phyloP scores from a whole-genome alignment of 129 eudicot species.

The Flaveria brownii region DNA sequence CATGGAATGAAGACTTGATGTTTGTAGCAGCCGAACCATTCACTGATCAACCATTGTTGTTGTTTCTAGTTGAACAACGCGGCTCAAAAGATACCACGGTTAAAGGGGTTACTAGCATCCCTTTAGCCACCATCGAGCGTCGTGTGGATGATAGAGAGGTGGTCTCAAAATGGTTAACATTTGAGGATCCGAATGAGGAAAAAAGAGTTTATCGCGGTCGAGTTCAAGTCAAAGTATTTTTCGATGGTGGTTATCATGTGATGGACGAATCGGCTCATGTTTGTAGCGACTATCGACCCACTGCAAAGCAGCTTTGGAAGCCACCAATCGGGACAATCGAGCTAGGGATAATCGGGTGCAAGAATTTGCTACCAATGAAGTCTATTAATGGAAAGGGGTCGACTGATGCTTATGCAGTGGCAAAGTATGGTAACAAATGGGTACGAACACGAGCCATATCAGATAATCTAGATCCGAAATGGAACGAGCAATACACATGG shows the following conservation, averaged over 20 bases:
- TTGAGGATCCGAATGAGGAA: conserved; percentile 71
- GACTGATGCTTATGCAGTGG: conserved; percentile 83
- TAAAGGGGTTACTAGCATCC: conserved; percentile 56
- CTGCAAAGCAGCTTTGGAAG: conserved; percentile 96
- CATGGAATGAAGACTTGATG: conserved; percentile 86
- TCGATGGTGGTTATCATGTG: conserved; percentile 97
- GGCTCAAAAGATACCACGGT: conserved; percentile 51
- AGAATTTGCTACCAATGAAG: conserved; percentile 74
- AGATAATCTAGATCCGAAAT: conserved; percentile 70
- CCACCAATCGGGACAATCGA: conserved; percentile 76
- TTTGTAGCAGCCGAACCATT: conserved; percentile 96
- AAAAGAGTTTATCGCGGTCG: conserved; percentile 67
- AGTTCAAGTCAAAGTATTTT: conserved; percentile 72
- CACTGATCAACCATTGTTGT: conserved; percentile 45
- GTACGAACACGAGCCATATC: conserved; percentile 79
- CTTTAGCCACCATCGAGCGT: conserved; percentile 76
- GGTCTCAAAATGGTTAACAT: conserved; percentile 69
- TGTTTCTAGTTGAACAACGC: conserved; percentile 58
- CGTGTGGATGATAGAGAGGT: conserved; percentile 90
- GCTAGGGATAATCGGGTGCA: conserved; percentile 85
- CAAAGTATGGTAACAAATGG: conserved; percentile 94
- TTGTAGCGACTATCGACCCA: conserved; percentile 95
- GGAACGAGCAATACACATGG: conserved; percentile 99
- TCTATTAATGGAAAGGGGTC: conserved; percentile 69
- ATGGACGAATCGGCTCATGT: conserved; percentile 93